phyloP scores from a whole-genome alignment of 106 monocot species.

The Agapanthus africanus region DNA sequence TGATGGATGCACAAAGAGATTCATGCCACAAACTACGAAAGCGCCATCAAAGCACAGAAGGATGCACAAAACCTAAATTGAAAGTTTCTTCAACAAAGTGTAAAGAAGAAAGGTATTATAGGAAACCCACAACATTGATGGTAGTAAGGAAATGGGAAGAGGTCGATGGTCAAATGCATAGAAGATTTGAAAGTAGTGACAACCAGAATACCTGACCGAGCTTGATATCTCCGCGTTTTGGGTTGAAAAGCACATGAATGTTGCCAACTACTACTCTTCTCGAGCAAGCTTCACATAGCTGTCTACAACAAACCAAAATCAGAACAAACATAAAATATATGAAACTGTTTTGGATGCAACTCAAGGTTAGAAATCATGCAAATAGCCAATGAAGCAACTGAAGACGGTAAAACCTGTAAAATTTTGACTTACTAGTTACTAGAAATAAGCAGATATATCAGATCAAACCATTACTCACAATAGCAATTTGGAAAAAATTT shows the following conservation, averaged over 20 bases:
- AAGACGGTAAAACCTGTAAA: too few species aligned
- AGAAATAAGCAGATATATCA: too few species aligned
- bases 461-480: too few species aligned
- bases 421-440: too few species aligned
- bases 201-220: constrained; percentile 47
- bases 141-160: not conserved
- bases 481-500: too few species aligned
- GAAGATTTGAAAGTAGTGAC: not conserved
- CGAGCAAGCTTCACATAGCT: constrained; percentile 23
- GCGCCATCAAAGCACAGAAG: not conserved
- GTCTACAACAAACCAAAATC: constrained; percentile 15
- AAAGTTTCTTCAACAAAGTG: not conserved
- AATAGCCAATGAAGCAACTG: too few species aligned
- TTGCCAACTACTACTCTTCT: constrained; percentile 52
- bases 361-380: too few species aligned
- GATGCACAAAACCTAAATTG: not conserved
- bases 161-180: not conserved
- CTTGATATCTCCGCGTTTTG: constrained; percentile 80
- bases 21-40: not conserved
- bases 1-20: not conserved
- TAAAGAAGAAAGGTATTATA: too few species aligned
- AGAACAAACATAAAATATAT: too few species aligned
- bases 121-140: too few species aligned
- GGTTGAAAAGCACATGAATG: constrained; percentile 69
- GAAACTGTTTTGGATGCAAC: too few species aligned